These are phyloP conservation scores for Fusarium sambucinum DNA, from an alignment of 2,329 filamentous ascomycete species.

Conservation along the genomic window DNA sequence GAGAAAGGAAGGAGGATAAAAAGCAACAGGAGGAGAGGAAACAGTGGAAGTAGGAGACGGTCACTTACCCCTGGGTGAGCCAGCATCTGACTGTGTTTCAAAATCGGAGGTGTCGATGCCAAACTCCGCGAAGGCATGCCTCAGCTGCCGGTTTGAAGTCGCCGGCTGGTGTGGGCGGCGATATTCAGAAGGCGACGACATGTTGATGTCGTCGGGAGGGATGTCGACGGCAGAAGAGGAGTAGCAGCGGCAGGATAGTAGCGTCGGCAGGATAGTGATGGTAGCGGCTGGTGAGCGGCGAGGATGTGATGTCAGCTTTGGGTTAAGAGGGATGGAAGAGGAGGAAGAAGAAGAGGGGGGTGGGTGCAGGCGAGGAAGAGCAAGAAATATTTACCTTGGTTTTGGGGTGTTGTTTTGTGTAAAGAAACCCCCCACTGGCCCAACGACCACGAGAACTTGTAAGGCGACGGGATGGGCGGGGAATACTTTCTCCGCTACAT, in stretches of 20 bases:
- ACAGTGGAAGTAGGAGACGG: not conserved
- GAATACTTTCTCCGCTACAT: not conserved
- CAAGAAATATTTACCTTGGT: conserved; percentile 18
- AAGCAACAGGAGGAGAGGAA: not conserved
- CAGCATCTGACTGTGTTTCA: conserved; percentile 12
- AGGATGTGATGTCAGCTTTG: not conserved
- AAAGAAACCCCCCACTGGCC: not conserved
- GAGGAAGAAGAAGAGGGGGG: not conserved
- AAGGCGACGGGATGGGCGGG: not conserved
- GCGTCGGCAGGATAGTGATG: not conserved
- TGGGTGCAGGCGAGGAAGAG: not conserved
- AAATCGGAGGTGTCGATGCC: conserved; percentile 1
- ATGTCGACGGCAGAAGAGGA: not conserved
- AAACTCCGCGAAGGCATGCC: conserved; percentile 23
- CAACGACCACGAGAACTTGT: not conserved
- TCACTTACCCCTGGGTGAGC: conserved; percentile 18
- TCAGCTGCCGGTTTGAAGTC: conserved; percentile 3
- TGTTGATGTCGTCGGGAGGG: not conserved
- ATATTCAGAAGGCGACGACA: conserved; percentile 27
- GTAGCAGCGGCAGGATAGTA: not conserved
- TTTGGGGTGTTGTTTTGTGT: not conserved
- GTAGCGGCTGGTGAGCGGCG: not conserved
- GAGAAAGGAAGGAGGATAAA: not conserved
- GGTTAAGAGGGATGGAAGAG: not conserved
- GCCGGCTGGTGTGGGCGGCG: conserved; percentile 13